Conservation (phyloP, 208 protist species). For the Novymonas esmeraldas region DNA sequence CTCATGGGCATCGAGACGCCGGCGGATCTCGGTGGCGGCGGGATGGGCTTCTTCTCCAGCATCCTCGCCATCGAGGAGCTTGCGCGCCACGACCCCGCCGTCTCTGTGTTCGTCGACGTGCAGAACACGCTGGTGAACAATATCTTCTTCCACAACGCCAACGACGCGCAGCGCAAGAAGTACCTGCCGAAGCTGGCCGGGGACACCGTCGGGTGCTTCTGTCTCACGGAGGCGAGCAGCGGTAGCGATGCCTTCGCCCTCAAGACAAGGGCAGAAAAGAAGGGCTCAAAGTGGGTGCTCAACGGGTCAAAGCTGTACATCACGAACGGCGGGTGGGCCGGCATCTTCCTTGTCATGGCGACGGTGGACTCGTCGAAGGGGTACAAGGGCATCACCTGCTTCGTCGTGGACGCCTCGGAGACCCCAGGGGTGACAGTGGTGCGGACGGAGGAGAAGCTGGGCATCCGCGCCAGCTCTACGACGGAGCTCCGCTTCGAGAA, state of each 20-base stretch:
- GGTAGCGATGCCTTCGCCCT: constrained; percentile 94
- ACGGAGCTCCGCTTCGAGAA: constrained; percentile 94
- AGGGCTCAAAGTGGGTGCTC: constrained; percentile 88
- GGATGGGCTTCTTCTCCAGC: constrained; percentile 75
- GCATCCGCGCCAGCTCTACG: constrained; percentile 95
- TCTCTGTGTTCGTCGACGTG: constrained; percentile 90
- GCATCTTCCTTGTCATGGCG: constrained; percentile 94
- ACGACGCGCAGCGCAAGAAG: constrained; percentile 74
- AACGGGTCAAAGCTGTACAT: constrained; percentile 96
- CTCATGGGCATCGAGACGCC: constrained; percentile 89
- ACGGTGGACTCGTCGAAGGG: constrained; percentile 87
- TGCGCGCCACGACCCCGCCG: constrained; percentile 84
- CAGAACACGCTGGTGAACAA: constrained; percentile 94
- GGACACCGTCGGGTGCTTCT: constrained; percentile 90
- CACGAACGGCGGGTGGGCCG: constrained; percentile 91
- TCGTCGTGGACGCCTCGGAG: constrained; percentile 90
- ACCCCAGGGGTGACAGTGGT: constrained; percentile 90
- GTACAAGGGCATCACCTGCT: constrained; percentile 96
- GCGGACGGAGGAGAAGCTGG: constrained; percentile 95
- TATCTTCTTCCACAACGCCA: constrained; percentile 84
- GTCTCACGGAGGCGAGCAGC: constrained; percentile 81
- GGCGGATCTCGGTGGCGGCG: constrained; percentile 59
- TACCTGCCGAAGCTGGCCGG: constrained; percentile 90
- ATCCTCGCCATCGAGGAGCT: constrained; percentile 90
- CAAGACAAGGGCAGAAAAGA: constrained; percentile 83